These are phyloP conservation scores for Atkinsonella hypoxylon DNA, from an alignment of 2,329 filamentous ascomycete species.

Conservation along the genomic window DNA sequence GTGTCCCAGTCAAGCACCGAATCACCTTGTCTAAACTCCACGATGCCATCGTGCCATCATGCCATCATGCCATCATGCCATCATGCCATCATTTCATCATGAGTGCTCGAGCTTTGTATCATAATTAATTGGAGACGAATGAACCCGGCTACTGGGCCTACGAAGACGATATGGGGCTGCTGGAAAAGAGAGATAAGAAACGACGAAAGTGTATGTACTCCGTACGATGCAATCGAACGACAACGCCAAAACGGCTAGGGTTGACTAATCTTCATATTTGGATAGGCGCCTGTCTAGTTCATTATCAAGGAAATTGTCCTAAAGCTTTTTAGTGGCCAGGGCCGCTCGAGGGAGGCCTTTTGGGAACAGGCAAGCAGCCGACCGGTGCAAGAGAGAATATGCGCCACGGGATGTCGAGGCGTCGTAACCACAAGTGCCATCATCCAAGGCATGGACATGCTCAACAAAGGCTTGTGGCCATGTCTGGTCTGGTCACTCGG, in stretches of 20 bases:
- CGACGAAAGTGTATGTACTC: not conserved
- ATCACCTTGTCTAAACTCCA: conserved; percentile 5
- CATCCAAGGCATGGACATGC: no score
- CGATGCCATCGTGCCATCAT: conserved; percentile 10
- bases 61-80: conserved; percentile 5
- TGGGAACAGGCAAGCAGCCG: no score
- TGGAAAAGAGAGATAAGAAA: not conserved
- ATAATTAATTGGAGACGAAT: not conserved
- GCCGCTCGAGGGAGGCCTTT: not conserved
- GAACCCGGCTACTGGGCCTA: not conserved
- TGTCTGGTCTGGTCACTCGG: no score
- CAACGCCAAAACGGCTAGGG: not conserved
- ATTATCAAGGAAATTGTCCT: not conserved
- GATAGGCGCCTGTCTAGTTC: no score
- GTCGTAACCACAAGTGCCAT: no score
- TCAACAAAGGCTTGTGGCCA: no score
- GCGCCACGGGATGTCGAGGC: no score
- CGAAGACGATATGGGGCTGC: not conserved
- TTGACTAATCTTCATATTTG: no score
- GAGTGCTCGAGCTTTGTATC: conserved; percentile 2
- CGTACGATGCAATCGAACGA: not conserved
- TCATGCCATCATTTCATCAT: not conserved
- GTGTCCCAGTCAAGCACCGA: not conserved
- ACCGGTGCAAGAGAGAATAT: no score
- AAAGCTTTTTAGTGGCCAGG: not conserved